These are phyloP conservation scores for Cladophialophora yegresii DNA, from an alignment of 2,329 filamentous ascomycete genomes.

Conservation along the genomic window DNA sequence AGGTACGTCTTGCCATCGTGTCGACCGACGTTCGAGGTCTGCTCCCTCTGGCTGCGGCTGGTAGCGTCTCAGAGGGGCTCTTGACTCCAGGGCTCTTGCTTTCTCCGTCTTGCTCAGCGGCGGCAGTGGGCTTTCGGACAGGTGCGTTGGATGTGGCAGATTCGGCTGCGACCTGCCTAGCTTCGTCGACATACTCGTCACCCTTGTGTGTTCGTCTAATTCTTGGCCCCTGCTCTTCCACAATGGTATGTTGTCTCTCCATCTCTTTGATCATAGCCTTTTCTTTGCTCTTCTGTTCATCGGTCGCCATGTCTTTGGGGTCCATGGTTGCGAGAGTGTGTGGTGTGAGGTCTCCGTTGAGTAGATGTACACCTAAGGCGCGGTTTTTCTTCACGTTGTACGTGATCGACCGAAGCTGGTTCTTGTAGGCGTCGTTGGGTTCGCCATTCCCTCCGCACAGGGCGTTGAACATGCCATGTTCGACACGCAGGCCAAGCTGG, in stretches of 20 bases:
- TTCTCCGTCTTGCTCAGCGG: slow-evolving; percentile 42
- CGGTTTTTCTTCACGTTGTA: slow-evolving; percentile 90
- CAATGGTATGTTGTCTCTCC: slow-evolving; percentile 70
- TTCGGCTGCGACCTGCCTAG: slow-evolving; percentile 55
- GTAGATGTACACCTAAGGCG: slow-evolving; percentile 71
- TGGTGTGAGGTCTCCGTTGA: slow-evolving; percentile 71
- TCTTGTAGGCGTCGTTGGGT: slow-evolving; percentile 57
- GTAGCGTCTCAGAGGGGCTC: slow-evolving; percentile 21
- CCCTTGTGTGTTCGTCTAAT: slow-evolving; percentile 92
- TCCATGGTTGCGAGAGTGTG: slow-evolving; percentile 84
- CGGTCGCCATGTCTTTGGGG: slow-evolving; percentile 85
- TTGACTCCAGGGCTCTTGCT: slow-evolving; percentile 36
- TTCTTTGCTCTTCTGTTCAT: slow-evolving; percentile 73
- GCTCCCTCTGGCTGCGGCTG: slow-evolving; percentile 7
- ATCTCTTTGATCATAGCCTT: slow-evolving; percentile 59
- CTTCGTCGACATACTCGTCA: slow-evolving; percentile 82
- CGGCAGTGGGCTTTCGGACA: slow-evolving; percentile 40
- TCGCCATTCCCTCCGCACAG: slow-evolving; percentile 54
- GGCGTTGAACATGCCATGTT: slow-evolving; percentile 65
- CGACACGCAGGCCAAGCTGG: slow-evolving; percentile 74
- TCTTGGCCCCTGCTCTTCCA: slow-evolving; percentile 69
- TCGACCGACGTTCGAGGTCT: slow-evolving; percentile 43
- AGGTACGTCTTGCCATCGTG: slow-evolving; percentile 52
- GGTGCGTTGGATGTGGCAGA: slow-evolving; percentile 52
- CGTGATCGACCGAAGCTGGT: slow-evolving; percentile 72